phyloP scores from a whole-genome alignment of 208 protist species.

The Phytomonas sp. region DNA sequence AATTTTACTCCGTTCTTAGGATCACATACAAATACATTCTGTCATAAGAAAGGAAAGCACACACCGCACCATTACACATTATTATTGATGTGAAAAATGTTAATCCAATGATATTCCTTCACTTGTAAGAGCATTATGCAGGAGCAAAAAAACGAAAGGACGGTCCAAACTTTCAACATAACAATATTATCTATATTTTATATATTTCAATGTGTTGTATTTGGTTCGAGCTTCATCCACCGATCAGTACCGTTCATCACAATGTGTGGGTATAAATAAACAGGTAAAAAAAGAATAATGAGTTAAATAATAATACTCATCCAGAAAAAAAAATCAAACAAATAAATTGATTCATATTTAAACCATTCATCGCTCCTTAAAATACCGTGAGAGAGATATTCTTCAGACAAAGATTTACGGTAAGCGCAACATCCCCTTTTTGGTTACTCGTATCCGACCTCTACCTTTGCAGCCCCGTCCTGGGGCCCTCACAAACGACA shows the following conservation, averaged over 20 bases:
- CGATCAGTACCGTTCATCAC: neutral
- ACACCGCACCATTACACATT: neutral
- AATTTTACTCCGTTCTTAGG: neutral
- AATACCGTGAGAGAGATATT: neutral
- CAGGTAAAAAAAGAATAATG: neutral
- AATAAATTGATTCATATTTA: neutral
- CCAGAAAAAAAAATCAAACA: neutral
- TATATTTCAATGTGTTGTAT: neutral
- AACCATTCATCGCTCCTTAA: neutral
- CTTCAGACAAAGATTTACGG: neutral
- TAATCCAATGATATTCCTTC: neutral
- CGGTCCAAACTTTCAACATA: neutral
- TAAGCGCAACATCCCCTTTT: neutral
- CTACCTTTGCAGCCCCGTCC: neutral
- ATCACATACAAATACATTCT: neutral
- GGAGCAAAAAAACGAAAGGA: neutral
- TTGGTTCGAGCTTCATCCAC: neutral
- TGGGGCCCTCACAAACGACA: neutral
- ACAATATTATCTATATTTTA: neutral
- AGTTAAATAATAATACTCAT: neutral
- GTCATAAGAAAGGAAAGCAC: neutral
- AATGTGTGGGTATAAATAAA: neutral
- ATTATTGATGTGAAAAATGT: neutral
- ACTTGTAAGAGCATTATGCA: neutral
- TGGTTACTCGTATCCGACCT: neutral